These are phyloP conservation scores for Ampelocalamus luodianensis DNA, from an alignment of 176 grass and related monocot species.

Conservation along the genomic window DNA sequence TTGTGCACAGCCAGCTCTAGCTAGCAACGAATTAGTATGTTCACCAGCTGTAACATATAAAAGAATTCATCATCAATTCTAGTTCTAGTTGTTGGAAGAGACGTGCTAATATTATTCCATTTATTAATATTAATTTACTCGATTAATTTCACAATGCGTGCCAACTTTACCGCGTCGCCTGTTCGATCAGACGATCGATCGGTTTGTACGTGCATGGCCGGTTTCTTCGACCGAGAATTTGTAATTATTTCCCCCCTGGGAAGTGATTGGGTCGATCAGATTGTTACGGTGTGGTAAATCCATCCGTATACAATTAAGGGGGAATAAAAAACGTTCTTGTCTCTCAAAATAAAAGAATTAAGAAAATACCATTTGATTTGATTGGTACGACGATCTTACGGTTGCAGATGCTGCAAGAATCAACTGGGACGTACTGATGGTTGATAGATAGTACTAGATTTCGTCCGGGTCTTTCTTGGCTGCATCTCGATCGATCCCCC, in stretches of 20 bases:
- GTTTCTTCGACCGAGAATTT: neutral
- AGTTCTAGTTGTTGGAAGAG: no score
- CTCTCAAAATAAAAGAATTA: neutral
- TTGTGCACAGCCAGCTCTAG: no score
- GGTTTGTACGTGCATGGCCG: neutral
- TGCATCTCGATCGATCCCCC: neutral
- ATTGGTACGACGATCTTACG: neutral
- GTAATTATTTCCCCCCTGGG: neutral
- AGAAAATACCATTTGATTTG: neutral
- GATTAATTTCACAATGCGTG: no score
- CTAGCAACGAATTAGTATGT: no score
- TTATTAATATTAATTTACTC: no score
- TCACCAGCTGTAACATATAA: no score
- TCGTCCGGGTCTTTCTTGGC: no score
- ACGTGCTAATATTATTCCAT: no score
- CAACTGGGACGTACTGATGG: neutral
- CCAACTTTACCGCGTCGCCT: no score
- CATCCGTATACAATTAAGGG: neutral
- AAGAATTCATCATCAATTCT: no score
- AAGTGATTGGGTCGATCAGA: neutral
- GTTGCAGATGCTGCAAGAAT: neutral
- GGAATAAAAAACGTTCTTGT: neutral
- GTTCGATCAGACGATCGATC: no score
- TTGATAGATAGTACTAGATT: neutral
- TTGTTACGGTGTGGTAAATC: neutral